Conservation (phyloP, 2,329 filamentous ascomycete species). For the Calonectria pauciramosa region DNA sequence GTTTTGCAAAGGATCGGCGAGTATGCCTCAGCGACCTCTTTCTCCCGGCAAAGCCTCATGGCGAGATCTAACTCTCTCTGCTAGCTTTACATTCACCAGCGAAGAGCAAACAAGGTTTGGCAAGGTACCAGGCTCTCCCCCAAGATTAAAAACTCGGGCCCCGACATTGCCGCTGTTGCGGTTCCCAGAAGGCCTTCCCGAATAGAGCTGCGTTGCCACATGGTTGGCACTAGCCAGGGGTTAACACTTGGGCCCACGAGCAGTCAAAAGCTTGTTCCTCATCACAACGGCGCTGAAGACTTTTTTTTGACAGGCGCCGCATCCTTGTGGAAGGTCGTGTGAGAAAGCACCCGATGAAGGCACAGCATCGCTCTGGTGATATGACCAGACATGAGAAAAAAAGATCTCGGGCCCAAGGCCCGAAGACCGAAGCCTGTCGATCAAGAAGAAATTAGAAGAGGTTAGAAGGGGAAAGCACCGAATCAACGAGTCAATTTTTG, state of each 20-base stretch:
- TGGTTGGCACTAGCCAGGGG: conserved; percentile 3
- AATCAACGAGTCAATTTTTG: not conserved
- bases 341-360: conserved; percentile 13
- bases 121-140: not conserved
- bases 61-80: not conserved
- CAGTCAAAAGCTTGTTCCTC: conserved; percentile 27
- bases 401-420: not conserved
- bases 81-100: not conserved
- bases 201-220: conserved; percentile 10
- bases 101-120: conserved; percentile 9
- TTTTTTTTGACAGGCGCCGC: not conserved
- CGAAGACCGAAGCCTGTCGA: not conserved
- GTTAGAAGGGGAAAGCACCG: not conserved
- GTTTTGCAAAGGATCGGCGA: not conserved
- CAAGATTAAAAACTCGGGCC: not conserved
- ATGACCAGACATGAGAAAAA: too few relatives aligned
- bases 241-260: not conserved
- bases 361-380: not conserved
- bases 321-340: not conserved
- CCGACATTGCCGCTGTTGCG: not conserved
- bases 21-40: not conserved
- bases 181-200: conserved; percentile 1
- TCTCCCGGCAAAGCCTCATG: not conserved
- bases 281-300: not conserved
- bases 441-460: conserved; percentile 11